These are phyloP conservation scores for Sporobolomyces phaffii DNA, from an alignment of 768 basidiomycete genomes.

Conservation along the genomic window DNA sequence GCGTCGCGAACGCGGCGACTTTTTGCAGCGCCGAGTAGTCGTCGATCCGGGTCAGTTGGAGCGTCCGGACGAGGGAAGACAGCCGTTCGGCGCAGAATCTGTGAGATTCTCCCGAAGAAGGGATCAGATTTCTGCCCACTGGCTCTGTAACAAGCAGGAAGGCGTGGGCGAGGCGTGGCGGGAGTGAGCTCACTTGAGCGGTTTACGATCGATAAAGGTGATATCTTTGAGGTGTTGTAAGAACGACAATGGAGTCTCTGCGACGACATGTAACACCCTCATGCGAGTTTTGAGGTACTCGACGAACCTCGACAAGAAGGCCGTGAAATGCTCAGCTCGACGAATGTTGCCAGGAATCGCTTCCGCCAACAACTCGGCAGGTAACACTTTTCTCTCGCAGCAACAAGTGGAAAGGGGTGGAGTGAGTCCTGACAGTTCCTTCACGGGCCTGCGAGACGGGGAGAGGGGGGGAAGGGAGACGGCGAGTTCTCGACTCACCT, in stretches of 20 bases:
- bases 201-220: slow-evolving; percentile 91
- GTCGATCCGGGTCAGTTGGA: slow-evolving; percentile 81
- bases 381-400: slow-evolving; percentile 58
- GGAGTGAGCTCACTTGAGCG: slow-evolving; percentile 61
- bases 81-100: slow-evolving; percentile 96
- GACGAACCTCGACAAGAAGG: slow-evolving; percentile 94
- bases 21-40: slow-evolving; percentile 89
- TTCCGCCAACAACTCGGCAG: slow-evolving; percentile 88
- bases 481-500: slow-evolving; percentile 54
- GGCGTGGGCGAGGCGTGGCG: neutral
- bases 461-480: neutral
- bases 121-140: no score
- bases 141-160: no score
- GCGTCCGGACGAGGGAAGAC: slow-evolving; percentile 84
- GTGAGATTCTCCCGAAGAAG: no score
- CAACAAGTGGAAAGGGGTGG: no score
- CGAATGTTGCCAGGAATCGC: slow-evolving; percentile 97
- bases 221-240: slow-evolving; percentile 97
- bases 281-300: slow-evolving; percentile 99
- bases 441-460: no score
- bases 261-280: slow-evolving; percentile 98
- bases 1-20: slow-evolving; percentile 88
- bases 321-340: slow-evolving; percentile 97
- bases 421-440: no score
- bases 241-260: slow-evolving; percentile 94